Evolutionary conservation across 177 flowering plant species (phyloP).

Genomic region (Telopea speciosissima): DNA sequence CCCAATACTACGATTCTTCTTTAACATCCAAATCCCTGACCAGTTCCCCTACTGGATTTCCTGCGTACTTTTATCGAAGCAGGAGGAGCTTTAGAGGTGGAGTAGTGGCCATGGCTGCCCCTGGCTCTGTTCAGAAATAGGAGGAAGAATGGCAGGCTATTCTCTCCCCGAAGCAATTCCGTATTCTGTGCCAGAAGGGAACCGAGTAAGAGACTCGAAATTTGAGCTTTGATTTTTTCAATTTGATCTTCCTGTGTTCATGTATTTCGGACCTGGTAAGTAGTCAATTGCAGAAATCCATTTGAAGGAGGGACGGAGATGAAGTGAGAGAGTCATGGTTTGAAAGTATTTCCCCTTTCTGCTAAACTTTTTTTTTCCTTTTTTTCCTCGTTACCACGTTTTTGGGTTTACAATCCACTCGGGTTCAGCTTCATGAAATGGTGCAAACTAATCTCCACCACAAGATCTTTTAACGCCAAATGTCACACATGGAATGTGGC

Average conservation of each 20-base stretch:
- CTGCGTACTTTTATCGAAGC: slow-evolving; percentile 11
- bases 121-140: slow-evolving; percentile 57
- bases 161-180: slow-evolving; percentile 90
- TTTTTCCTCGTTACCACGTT: too few species aligned
- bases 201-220: slow-evolving; percentile 63
- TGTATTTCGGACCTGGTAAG: too few species aligned
- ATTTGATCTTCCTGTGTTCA: neutral
- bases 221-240: neutral
- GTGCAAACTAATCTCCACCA: too few species aligned
- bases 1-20: neutral
- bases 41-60: slow-evolving; percentile 8
- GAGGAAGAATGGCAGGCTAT: slow-evolving; percentile 95
- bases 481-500: too few species aligned
- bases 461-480: too few species aligned
- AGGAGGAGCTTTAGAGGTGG: slow-evolving; percentile 14
- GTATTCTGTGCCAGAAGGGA: slow-evolving; percentile 79
- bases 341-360: too few species aligned
- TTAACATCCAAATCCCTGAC: slow-evolving; percentile 4
- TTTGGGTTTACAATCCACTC: too few species aligned
- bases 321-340: too few species aligned
- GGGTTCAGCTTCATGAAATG: too few species aligned
- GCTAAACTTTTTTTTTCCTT: too few species aligned
- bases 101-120: slow-evolving; percentile 42
- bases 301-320: too few species aligned
- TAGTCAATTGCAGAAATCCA: too few species aligned